These are phyloP conservation scores for Thozetella sp. DNA, from an alignment of 495 filamentous ascomycete species.

Conservation along the genomic window DNA sequence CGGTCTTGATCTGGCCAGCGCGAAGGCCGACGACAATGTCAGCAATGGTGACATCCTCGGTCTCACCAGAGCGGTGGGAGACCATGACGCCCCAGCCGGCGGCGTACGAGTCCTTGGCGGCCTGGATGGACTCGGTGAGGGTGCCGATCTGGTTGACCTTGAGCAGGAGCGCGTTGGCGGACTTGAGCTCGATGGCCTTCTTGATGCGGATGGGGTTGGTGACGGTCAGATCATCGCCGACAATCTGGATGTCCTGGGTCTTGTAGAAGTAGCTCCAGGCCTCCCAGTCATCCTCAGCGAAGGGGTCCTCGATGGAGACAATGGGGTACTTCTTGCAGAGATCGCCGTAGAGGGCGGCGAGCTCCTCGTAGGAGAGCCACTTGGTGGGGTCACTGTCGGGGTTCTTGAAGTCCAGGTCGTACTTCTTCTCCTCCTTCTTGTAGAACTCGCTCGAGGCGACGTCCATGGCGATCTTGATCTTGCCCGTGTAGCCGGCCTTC, in stretches of 20 bases:
- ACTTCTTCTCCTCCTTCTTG: conserved; percentile 95
- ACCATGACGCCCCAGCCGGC: conserved; percentile 99
- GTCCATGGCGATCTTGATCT: conserved; percentile 98
- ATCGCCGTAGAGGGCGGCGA: conserved; percentile 89
- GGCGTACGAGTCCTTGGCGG: conserved; percentile 97
- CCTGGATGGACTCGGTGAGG: conserved; percentile 97
- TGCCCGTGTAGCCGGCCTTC: conserved; percentile 89
- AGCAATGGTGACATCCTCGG: conserved; percentile 98
- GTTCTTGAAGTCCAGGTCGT: conserved; percentile 99
- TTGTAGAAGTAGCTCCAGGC: conserved; percentile 99
- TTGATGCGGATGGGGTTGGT: conserved; percentile 99
- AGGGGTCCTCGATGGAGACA: conserved; percentile 75
- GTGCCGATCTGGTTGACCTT: conserved; percentile 99
- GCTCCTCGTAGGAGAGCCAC: conserved; percentile 99
- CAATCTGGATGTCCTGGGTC: conserved; percentile 97
- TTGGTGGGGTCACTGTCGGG: conserved; percentile 87
- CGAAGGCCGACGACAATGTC: conserved; percentile 97
- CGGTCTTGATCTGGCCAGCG: conserved; percentile 98
- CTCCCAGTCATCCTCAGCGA: conserved; percentile 83
- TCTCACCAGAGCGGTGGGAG: conserved; percentile 98
- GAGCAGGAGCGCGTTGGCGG: conserved; percentile 94
- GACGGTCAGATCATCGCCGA: conserved; percentile 90
- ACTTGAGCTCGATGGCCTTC: conserved; percentile 99
- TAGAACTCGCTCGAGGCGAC: conserved; percentile 99
- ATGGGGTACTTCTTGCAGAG: conserved; percentile 96